Percentiles rank a stretch among this genome's conserved stretches.
phyloP scores from a whole-genome alignment of 2,329 filamentous ascomycete species.

The Fusarium decemcellulare region DNA sequence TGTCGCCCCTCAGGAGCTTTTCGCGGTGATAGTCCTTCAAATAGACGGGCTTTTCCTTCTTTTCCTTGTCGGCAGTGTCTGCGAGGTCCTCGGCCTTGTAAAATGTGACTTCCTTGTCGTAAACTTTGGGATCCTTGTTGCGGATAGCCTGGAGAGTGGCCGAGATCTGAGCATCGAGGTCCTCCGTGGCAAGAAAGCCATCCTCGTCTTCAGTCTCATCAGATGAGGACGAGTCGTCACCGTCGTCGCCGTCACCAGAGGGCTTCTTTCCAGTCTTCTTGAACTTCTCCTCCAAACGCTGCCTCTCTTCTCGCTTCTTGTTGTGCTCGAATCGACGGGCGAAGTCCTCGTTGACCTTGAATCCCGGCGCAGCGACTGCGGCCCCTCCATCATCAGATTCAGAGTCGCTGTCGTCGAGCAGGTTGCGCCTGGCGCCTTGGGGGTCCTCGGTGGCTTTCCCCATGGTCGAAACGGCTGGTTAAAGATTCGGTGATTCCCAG shows the following conservation, averaged over 20 bases:
- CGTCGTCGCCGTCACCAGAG: conserved; percentile 63
- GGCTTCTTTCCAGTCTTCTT: conserved; percentile 58
- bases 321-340: conserved; percentile 95
- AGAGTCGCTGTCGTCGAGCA: conserved; percentile 71
- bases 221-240: conserved; percentile 75
- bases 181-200: conserved; percentile 87
- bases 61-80: conserved; percentile 56
- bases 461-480: conserved; percentile 15
- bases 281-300: conserved; percentile 89
- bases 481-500: not conserved
- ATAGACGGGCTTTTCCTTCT: conserved; percentile 87
- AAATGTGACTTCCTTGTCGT: conserved; percentile 85
- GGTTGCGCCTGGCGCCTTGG: conserved; percentile 60
- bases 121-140: conserved; percentile 91
- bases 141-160: conserved; percentile 90
- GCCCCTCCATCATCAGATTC: conserved; percentile 61
- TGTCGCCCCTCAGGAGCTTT: conserved; percentile 83
- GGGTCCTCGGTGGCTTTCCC: conserved; percentile 46
- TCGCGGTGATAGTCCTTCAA: conserved; percentile 93
- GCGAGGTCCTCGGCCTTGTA: conserved; percentile 74
- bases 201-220: conserved; percentile 93
- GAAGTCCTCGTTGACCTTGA: conserved; percentile 93
- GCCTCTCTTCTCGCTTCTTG: conserved; percentile 93
- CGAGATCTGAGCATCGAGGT: conserved; percentile 88
- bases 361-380: conserved; percentile 58